Percentiles rank a stretch among this genome's conserved stretches.
These are phyloP conservation scores for Cruciata laevipes DNA, from an alignment of 257 asterid species.

Conservation along the genomic window DNA sequence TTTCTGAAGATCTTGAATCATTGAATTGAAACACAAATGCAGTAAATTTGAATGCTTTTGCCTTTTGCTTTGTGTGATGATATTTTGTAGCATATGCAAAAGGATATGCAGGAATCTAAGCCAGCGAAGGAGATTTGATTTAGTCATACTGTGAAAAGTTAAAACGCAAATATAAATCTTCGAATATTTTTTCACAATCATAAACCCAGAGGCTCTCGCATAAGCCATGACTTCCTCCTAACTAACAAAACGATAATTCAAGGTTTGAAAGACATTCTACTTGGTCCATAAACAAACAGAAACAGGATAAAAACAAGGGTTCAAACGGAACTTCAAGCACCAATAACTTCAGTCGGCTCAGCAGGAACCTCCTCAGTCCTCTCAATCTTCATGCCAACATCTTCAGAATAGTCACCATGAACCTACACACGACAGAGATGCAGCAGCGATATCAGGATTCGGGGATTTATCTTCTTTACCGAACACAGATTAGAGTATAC, in stretches of 20 bases:
- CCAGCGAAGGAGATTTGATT: background rate
- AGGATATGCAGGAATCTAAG: background rate
- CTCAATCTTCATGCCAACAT: slow-evolving; percentile 56
- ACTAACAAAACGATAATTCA: background rate
- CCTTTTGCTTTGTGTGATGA: background rate
- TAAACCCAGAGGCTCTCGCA: too few species aligned
- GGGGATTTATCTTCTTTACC: too few species aligned
- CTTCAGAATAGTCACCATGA: slow-evolving; percentile 64
- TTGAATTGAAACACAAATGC: too few species aligned
- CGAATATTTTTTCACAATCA: too few species aligned
- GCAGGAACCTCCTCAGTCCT: slow-evolving; percentile 30
- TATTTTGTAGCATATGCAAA: background rate
- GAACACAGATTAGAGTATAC: background rate
- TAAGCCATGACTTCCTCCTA: slow-evolving; percentile 13
- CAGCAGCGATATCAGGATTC: background rate
- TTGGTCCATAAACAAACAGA: slow-evolving; percentile 6
- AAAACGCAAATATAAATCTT: too few species aligned
- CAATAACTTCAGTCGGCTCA: slow-evolving; percentile 57
- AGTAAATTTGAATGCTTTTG: too few species aligned
- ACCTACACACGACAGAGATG: slow-evolving; percentile 33
- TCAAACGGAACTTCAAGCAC: slow-evolving; percentile 32
- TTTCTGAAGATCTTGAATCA: too few species aligned
- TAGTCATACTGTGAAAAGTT: too few species aligned
- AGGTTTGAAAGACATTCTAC: background rate
- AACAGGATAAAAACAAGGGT: background rate